Conservation (phyloP, 116 monocot species). For the Phalaenopsis hybrid region DNA sequence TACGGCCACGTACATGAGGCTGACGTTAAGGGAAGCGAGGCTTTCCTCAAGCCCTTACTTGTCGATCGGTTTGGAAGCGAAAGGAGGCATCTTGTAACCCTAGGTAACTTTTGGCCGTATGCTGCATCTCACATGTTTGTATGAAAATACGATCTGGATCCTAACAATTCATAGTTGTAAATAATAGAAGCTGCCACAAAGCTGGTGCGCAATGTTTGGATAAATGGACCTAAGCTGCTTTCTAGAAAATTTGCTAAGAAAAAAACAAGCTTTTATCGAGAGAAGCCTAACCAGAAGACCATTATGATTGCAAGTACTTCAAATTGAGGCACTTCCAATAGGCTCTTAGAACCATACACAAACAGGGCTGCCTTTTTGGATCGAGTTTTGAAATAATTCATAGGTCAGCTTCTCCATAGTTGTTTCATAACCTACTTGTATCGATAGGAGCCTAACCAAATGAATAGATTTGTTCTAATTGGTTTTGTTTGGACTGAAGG, state of each 20-base stretch:
- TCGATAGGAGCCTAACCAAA: neutral
- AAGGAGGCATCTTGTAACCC: conserved; percentile 63
- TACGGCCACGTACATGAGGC: conserved; percentile 72
- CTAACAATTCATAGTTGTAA: neutral
- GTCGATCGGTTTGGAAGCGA: conserved; percentile 47
- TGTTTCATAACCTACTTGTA: neutral
- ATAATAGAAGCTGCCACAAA: neutral
- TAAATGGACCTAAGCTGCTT: neutral
- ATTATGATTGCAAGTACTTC: no score
- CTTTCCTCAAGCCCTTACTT: conserved; percentile 58
- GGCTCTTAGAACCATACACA: neutral
- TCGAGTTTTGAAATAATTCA: neutral
- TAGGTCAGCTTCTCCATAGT: neutral
- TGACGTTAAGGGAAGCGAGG: conserved; percentile 83
- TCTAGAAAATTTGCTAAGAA: neutral
- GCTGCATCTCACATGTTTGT: neutral
- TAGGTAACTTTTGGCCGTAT: conserved; percentile 38
- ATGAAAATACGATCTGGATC: neutral
- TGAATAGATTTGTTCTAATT: neutral
- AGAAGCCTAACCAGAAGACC: no score
- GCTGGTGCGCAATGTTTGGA: neutral
- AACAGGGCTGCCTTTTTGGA: neutral
- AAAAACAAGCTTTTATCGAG: no score
- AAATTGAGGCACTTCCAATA: no score
- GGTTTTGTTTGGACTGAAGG: neutral